Evolutionary conservation across 176 grass and related monocot genomes (phyloP).

Genomic region (Puya raimondii): DNA sequence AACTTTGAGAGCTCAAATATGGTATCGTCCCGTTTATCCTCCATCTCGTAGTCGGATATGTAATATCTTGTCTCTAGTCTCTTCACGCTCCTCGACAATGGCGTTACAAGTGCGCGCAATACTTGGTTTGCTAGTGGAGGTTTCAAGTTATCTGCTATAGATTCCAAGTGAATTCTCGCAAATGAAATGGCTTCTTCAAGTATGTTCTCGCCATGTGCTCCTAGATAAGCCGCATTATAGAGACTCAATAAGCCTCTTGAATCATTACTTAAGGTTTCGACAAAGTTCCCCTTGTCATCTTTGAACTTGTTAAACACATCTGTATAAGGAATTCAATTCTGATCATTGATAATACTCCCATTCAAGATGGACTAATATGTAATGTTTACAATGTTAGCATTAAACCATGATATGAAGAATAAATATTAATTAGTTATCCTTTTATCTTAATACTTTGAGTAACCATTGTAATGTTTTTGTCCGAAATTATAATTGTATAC

Average conservation of each 20-base stretch:
- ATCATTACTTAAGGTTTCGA: background rate
- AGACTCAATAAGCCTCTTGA: background rate
- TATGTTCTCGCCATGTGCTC: background rate
- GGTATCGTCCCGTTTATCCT: background rate
- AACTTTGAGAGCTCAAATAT: slow-evolving; percentile 33
- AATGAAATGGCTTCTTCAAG: slow-evolving; percentile 9
- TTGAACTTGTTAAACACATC: slow-evolving; percentile 15
- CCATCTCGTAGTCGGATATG: slow-evolving; percentile 18
- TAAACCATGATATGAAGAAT: no score
- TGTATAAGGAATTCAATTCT: background rate
- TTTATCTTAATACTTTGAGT: no score
- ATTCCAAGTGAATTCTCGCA: background rate
- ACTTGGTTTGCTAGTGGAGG: background rate
- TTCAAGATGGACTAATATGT: no score
- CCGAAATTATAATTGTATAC: no score
- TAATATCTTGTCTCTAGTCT: slow-evolving; percentile 21
- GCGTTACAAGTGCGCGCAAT: slow-evolving; percentile 5
- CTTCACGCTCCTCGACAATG: slow-evolving; percentile 14
- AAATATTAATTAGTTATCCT: no score
- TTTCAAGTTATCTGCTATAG: background rate
- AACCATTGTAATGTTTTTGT: no score
- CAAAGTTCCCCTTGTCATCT: slow-evolving; percentile 3
- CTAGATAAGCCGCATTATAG: slow-evolving; percentile 9
- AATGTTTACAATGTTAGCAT: no score
- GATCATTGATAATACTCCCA: background rate